Base-by-base conservation (phyloP, 192 early-diverging fungal species). In the Backusella tuberculispora region DNA sequence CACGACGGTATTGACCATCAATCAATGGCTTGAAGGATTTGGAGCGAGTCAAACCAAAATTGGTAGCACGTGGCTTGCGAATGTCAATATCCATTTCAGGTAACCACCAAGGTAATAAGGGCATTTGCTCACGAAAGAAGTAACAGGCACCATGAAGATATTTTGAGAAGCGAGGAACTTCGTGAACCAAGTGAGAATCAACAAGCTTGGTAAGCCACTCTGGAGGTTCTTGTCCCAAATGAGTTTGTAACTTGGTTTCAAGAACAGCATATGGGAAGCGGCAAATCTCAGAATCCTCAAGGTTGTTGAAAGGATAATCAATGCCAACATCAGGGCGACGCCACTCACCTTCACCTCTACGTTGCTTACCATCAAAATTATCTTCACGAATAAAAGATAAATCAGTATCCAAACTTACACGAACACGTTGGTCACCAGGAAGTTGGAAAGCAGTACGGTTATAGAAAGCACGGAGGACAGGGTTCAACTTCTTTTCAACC, bases 351-450 rank as follows among this genome's bases (percentile, higher is more conserved):
- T 90, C 92, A 24, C 90, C 87, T n/a, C 97, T 90, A 41, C 83
- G 77, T 63, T 80, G 76, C 56, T 87, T 88, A 72, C 86, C 88
- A 66, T 90, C 89, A 75, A 80, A 85, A 53, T 87, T 82, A 83
- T 99, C 97, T 78, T 99, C 97, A 37, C 96, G 94, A 76, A 97
- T 93, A 88, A 98, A 94, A 63, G 92, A 91, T 63, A 99, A 83
- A 78, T 99, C 94, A 0, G 96, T 96, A 82, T 99, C 97, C 5
- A 99, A 85, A 46, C 95, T 96, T 45, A 99, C 94, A 53, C 97
- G 90, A 66, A 98, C 95, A 10, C 93, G 86, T 6, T 94, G 88
- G 40, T 81, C 80, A 26, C 95, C 96, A 63, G 80, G 80, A 12
- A 81, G 56, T 63, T 81, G 80, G 68, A 81, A 81, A 24, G 80